A percentile compares a stretch with the other conserved stretches of the same genome.
Conservation (phyloP, 352 stramenopile species). For the Phytophthora sp. region DNA sequence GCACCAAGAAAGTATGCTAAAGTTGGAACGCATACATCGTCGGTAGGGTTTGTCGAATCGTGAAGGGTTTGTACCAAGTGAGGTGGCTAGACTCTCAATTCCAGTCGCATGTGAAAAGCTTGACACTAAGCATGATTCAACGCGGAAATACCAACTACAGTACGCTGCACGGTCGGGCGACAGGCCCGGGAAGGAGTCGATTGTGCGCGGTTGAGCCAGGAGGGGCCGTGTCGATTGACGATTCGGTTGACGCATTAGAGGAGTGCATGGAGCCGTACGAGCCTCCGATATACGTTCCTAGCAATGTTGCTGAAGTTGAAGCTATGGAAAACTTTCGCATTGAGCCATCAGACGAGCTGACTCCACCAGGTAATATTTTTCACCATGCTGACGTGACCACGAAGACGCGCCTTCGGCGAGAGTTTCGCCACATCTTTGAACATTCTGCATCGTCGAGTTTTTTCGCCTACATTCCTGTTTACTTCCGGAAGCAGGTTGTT, state of each 20-base stretch:
- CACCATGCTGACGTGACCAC: not conserved
- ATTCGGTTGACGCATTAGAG: not conserved
- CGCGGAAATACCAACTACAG: constrained; percentile 14
- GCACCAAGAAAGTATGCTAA: constrained; percentile 8
- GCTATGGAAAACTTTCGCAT: constrained; percentile 12
- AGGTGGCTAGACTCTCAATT: constrained; percentile 26
- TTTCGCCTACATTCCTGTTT: constrained; percentile 36
- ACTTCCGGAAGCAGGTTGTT: constrained; percentile 12
- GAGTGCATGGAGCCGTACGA: not conserved
- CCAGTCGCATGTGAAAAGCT: not conserved
- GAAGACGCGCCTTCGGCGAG: constrained; percentile 3
- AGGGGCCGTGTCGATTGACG: not conserved
- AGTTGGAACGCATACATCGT: constrained; percentile 14
- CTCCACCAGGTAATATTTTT: constrained; percentile 1
- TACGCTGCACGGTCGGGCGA: not conserved
- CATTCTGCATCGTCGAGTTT: constrained; percentile 33
- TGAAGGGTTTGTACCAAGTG: constrained; percentile 15
- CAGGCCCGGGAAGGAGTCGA: not conserved
- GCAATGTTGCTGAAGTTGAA: constrained; percentile 3
- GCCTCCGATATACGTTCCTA: not conserved
- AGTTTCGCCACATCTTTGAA: constrained; percentile 24
- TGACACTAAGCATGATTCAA: constrained; percentile 9
- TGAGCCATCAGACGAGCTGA: not conserved
- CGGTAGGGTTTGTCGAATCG: constrained; percentile 5
- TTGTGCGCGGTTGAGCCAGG: constrained; percentile 4